These are phyloP conservation scores for Aristolochia fimbriata DNA, from an alignment of 164 flowering plant genomes.

Conservation along the genomic window DNA sequence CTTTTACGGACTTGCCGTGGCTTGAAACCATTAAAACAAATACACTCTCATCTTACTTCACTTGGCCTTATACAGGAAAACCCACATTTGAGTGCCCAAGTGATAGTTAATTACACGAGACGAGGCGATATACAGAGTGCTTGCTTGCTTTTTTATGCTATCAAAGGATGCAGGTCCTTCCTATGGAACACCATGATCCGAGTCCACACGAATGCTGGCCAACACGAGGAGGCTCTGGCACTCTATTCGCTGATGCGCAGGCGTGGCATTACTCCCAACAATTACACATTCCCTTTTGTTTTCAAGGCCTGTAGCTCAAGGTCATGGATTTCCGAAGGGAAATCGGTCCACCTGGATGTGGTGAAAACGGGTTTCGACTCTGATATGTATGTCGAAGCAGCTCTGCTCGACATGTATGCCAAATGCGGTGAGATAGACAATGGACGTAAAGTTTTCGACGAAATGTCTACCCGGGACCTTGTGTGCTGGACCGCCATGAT, in stretches of 20 bases:
- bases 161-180: slow-evolving; percentile 20
- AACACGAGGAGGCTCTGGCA: slow-evolving; percentile 14
- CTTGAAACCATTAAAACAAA: slow-evolving; percentile 14
- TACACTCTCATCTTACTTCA: slow-evolving; percentile 18
- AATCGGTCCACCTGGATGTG: slow-evolving; percentile 21
- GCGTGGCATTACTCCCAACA: slow-evolving; percentile 20
- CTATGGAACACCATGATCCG: slow-evolving; percentile 41
- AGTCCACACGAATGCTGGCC: slow-evolving; percentile 22
- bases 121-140: slow-evolving; percentile 7
- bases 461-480: slow-evolving; percentile 29
- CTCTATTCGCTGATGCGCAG: slow-evolving; percentile 28
- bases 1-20: slow-evolving; percentile 11
- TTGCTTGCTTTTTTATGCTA: slow-evolving; percentile 20
- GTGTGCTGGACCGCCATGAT: slow-evolving; percentile 43
- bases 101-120: slow-evolving; percentile 16
- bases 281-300: slow-evolving; percentile 34
- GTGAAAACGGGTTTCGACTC: slow-evolving; percentile 25
- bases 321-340: slow-evolving; percentile 16
- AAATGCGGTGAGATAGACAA: slow-evolving; percentile 22
- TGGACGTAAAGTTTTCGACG: slow-evolving; percentile 27
- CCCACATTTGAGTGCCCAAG: slow-evolving; percentile 18
- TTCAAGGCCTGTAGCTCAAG: slow-evolving; percentile 30
- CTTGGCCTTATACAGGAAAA: slow-evolving; percentile 8
- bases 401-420: slow-evolving; percentile 27
- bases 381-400: slow-evolving; percentile 32